Conservation (phyloP, 2,329 filamentous ascomycete genomes). For the Davidsoniella australis region DNA sequence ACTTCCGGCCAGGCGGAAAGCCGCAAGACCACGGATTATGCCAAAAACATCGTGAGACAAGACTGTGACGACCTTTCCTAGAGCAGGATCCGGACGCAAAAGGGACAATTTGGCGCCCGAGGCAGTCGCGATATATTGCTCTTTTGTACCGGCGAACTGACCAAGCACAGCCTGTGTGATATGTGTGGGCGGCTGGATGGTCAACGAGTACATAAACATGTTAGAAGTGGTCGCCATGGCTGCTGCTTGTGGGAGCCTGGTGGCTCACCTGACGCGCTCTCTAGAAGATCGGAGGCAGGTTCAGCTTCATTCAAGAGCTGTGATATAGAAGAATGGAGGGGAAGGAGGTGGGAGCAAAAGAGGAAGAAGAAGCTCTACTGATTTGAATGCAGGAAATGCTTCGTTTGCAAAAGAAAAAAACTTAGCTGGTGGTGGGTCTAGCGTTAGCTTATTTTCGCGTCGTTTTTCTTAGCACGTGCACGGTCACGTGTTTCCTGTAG, state of each 20-base stretch:
- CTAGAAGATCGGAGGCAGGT: slow-evolving; percentile 4
- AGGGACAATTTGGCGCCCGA: slow-evolving; percentile 81
- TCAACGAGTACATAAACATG: slow-evolving; percentile 97
- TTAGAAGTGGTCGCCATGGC: slow-evolving; percentile 93
- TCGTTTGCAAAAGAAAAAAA: slow-evolving; percentile 8
- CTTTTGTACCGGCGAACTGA: slow-evolving; percentile 89
- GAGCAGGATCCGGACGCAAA: slow-evolving; percentile 66
- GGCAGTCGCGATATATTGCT: slow-evolving; percentile 91
- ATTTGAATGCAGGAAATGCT: slow-evolving; percentile 1
- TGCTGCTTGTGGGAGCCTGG: slow-evolving; percentile 19
- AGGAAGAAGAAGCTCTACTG: not conserved
- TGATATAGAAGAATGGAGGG: slow-evolving; percentile 6
- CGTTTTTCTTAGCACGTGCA: not conserved
- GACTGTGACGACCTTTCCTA: slow-evolving; percentile 72
- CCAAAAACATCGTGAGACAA: slow-evolving; percentile 91
- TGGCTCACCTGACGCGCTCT: slow-evolving; percentile 13
- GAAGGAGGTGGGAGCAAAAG: not conserved
- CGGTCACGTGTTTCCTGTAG: not conserved
- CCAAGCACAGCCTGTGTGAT: slow-evolving; percentile 83
- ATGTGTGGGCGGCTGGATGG: slow-evolving; percentile 79
- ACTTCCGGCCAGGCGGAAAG: slow-evolving; percentile 83
- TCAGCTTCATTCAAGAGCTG: slow-evolving; percentile 13
- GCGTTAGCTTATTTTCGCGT: not conserved
- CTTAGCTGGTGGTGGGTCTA: slow-evolving; percentile 4
- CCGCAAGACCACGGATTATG: slow-evolving; percentile 75